Base-by-base conservation (phyloP, 2,329 filamentous ascomycete genomes). In the Fusarium staphyleae region DNA sequence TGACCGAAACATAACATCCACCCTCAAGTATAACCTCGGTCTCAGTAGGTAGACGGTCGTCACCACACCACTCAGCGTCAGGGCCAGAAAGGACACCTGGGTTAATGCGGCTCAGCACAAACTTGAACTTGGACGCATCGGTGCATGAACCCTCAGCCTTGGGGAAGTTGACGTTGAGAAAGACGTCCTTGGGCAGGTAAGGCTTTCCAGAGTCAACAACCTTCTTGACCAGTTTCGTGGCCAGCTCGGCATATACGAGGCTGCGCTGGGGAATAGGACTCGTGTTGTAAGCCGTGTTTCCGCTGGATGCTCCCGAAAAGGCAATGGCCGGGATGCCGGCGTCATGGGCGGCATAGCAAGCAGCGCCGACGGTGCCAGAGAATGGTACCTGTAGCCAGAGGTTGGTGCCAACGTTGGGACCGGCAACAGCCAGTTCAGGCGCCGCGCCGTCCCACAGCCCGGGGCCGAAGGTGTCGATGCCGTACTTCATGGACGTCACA, bases 111-210 rank as follows among this genome's bases (percentile, higher is more conserved):
- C 77, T 85, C 26, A 90, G 72, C 4, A 90, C 81, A 70, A 83
- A 91, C 62, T 80, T 78, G 77, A 88, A 88, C 47, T 86, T 73
- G 24, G 73, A 72, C 0, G 79, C 69, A 16, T 75, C 73, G 11
- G 74, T 77, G 72, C 87, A 90, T 44, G 70, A 69, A 0, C 69
- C 76, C 5, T 73, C 70, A 2, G 83, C 80, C 51, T 77, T 70
- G 5, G 84, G 84, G 65, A 88, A 88, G 73, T 90, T 90, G 63
- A 90, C 86, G 61, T 90, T 90, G 26, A 90, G 78, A 69, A 80
- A 89, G 29, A 83, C 77, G 37, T 80, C 77, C 0, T 74, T 64
- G 0, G 87, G 87, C 3, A 90, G 76, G 66, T 87, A 89, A 0
- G 88, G 87, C 32, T 76, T 76, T 32, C 85, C 85, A 0, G 80